phyloP scores from a whole-genome alignment of 176 grass and related monocot species.

The Saccharum officinarum region DNA sequence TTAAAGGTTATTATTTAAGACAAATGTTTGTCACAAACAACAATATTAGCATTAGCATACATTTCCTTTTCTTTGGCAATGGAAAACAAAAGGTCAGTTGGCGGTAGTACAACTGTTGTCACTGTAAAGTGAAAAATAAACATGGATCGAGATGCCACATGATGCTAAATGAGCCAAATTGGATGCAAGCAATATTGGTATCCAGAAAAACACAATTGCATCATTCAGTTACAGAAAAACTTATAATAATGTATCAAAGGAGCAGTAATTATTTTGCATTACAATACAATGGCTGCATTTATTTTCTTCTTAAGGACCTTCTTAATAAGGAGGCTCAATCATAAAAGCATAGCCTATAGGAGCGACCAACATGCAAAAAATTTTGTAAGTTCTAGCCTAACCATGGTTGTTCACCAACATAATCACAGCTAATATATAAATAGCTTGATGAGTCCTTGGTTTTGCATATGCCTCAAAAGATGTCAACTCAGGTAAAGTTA shows the following conservation, averaged over 20 bases:
- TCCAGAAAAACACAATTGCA: not conserved
- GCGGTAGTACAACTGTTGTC: not conserved
- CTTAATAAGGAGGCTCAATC: no score
- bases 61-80: conserved; percentile 1
- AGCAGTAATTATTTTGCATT: not conserved
- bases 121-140: not conserved
- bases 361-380: not conserved
- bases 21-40: not conserved
- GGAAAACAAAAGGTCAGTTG: not conserved
- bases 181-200: not conserved
- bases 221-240: not conserved
- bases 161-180: not conserved
- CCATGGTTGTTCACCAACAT: not conserved
- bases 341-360: no score
- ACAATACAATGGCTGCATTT: not conserved
- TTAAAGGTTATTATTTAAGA: not conserved
- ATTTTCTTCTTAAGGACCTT: not conserved
- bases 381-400: not conserved
- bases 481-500: not conserved
- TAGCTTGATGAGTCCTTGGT: not conserved
- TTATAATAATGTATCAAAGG: not conserved
- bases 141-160: not conserved
- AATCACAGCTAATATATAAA: not conserved
- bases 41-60: not conserved
- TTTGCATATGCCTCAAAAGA: not conserved